Evolutionary conservation across 2,329 filamentous ascomycete species (phyloP).

Genomic region (Clarireedia sp.): DNA sequence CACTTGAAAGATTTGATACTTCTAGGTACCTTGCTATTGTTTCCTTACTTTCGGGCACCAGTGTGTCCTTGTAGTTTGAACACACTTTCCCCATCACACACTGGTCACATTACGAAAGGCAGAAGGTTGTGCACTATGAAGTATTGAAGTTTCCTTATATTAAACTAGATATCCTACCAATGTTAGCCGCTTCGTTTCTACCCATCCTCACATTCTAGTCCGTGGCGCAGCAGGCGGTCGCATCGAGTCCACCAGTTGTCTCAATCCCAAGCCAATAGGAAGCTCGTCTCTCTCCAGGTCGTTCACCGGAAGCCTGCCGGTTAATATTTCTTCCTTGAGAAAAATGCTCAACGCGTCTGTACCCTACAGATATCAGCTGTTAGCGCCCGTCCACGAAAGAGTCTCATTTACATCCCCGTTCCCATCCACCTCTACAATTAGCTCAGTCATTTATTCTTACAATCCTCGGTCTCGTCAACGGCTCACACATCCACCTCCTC

Average conservation of each 20-base stretch:
- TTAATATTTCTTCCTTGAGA: neutral
- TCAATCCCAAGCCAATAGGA: neutral
- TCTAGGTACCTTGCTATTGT: neutral
- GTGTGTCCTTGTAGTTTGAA: no score
- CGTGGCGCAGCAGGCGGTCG: neutral
- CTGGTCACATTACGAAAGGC: no score
- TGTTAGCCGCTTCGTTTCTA: neutral
- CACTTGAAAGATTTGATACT: no score
- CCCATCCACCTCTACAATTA: neutral
- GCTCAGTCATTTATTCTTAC: neutral
- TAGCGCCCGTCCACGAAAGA: no score
- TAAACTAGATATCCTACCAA: neutral
- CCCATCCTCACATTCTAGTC: neutral
- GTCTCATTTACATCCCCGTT: no score
- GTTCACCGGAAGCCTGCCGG: neutral
- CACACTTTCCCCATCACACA: neutral
- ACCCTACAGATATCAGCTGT: neutral
- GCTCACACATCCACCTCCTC: neutral
- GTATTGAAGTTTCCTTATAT: neutral
- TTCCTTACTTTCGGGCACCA: neutral
- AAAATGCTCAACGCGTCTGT: neutral
- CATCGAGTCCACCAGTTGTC: neutral
- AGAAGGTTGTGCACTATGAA: neutral
- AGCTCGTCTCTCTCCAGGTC: neutral
- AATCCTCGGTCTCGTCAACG: neutral